A percentile compares a stretch with the other conserved stretches of the same genome.
These are phyloP conservation scores for Aspergillus thermomutatus DNA, from an alignment of 2,329 filamentous ascomycete species.

Conservation along the genomic window DNA sequence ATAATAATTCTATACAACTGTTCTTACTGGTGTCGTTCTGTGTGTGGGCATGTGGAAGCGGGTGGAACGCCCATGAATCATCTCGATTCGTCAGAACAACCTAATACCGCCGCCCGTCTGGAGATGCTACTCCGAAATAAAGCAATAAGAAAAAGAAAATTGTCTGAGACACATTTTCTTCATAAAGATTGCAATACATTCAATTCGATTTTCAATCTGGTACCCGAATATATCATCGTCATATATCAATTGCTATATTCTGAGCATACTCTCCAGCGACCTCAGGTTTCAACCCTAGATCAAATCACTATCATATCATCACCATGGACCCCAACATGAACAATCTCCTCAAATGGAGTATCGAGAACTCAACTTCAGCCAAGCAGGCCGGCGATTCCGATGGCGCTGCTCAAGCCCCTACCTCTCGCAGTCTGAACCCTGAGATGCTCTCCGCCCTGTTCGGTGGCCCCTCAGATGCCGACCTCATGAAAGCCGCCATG, in stretches of 20 bases:
- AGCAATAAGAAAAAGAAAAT: neutral
- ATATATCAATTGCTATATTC: neutral
- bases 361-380: slow-evolving; percentile 56
- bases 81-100: neutral
- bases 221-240: neutral
- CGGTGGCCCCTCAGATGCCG: slow-evolving; percentile 83
- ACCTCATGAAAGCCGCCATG: slow-evolving; percentile 87
- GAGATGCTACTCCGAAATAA: neutral
- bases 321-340: slow-evolving; percentile 65
- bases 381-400: slow-evolving; percentile 32
- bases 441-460: slow-evolving; percentile 71
- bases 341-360: slow-evolving; percentile 75
- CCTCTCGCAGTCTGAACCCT: slow-evolving; percentile 55
- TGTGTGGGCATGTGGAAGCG: neutral
- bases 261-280: no score
- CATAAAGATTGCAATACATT: neutral
- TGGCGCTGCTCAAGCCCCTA: slow-evolving; percentile 28
- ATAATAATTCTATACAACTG: neutral
- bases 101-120: neutral
- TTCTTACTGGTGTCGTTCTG: neutral
- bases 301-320: slow-evolving; percentile 11
- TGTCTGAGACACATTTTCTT: neutral
- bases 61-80: neutral
- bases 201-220: neutral
- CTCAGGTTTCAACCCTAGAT: slow-evolving; percentile 5